phyloP scores from a whole-genome alignment of 2,329 filamentous ascomycete species.

The Fusarium beomiforme region DNA sequence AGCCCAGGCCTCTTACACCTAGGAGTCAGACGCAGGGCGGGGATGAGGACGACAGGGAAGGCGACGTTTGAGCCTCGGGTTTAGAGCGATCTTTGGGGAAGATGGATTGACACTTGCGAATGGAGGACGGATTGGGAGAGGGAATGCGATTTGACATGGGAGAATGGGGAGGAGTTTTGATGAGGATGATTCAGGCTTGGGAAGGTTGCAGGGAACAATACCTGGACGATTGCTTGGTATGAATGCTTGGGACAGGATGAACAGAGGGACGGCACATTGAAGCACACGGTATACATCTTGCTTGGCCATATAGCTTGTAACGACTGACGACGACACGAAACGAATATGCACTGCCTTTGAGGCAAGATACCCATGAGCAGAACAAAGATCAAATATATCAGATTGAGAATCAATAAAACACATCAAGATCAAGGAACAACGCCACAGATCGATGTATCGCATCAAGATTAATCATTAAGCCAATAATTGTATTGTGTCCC shows the following conservation, averaged over 20 bases:
- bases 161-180: neutral
- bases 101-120: neutral
- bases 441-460: neutral
- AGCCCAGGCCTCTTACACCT: conserved; percentile 1
- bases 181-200: neutral
- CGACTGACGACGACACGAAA: neutral
- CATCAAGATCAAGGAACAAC: neutral
- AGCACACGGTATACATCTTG: neutral
- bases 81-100: neutral
- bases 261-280: neutral
- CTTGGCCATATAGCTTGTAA: conserved; percentile 9
- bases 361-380: neutral
- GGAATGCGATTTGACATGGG: too few relatives aligned
- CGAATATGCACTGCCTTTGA: neutral
- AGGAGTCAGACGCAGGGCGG: neutral
- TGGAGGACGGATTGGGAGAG: too few relatives aligned
- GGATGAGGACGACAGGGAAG: neutral
- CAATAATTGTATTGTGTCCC: conserved; percentile 10
- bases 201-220: neutral
- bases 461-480: neutral
- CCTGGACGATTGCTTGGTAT: neutral
- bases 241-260: neutral
- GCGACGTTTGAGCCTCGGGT: neutral
- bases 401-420: neutral
- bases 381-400: neutral